Base-by-base conservation (phyloP, 306 rosid species). In the Oemleria cerasiformis region DNA sequence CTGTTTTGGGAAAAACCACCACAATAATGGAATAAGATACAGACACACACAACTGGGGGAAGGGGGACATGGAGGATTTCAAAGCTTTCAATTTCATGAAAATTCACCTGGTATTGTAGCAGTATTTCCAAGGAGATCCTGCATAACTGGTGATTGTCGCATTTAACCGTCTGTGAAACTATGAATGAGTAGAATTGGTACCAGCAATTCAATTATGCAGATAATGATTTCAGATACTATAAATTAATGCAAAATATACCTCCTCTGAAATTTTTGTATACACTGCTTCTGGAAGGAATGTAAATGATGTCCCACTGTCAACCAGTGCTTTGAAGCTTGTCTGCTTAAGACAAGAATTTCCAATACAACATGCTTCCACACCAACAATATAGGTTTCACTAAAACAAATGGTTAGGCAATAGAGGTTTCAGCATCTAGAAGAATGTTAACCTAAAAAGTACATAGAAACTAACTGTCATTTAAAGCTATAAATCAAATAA, bases 241-340 rank as follows among this genome's bases (percentile, higher is more conserved):
- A 77, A 38, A 73, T 67, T 55, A 47, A 66, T 55, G 57, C 41
- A 65, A 60, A 36, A 9, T 58, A 75, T 86, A 88, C 98, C 98
- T 93, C 96, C 74, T 77, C 65, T 6, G 86, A 73, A 73, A 88
- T 80, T 77, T 82, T 80, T 80, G 86, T 86, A 42, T 83, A 91
- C 45, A 77, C 88, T 63, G 85, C 87, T 60, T 88, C 84, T 0
- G 98, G 98, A 73, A 93, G 94, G 78, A 87, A 86, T 9, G 98
- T 88, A 83, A 93, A 91, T 55, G 98, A 93, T 34, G 97, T 78
- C 73, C 98, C 98, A 5, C 94, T 93, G 73, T 94, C 98, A 84
- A 91, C 82, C 84, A 82, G 73, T 19, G 95, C 91, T 71, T 80
- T 82, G 74, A 94, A 94, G 80, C 77, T 79, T 21, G 92, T 71